These are phyloP conservation scores for Colletotrichum viniferum DNA, from an alignment of 2,329 filamentous ascomycete genomes.

Conservation along the genomic window DNA sequence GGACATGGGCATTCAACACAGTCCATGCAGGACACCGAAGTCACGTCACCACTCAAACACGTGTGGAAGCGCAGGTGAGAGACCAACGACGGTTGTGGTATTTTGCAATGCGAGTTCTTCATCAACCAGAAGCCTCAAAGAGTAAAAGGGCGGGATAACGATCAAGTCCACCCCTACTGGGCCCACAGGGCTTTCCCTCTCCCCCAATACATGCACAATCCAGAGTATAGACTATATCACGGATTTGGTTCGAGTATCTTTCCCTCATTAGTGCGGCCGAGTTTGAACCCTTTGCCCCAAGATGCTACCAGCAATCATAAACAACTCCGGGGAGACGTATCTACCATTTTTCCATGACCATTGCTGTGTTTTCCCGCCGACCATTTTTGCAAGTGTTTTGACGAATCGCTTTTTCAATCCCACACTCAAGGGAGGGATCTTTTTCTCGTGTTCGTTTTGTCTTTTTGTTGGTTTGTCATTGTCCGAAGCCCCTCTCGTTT, in stretches of 20 bases:
- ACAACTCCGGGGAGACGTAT: constrained; percentile 27
- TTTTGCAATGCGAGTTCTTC: constrained; percentile 3
- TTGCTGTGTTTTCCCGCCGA: constrained; percentile 25
- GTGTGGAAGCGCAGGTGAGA: not conserved
- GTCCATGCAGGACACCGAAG: not conserved
- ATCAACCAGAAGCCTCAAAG: not conserved
- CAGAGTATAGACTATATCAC: constrained; percentile 16
- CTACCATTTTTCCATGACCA: constrained; percentile 25
- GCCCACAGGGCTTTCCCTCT: constrained; percentile 98
- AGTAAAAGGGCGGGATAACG: constrained; percentile 69
- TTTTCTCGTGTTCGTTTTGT: constrained; percentile 9
- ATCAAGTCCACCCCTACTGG: constrained; percentile 85
- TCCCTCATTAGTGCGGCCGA: constrained; percentile 96
- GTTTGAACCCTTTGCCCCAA: constrained; percentile 44
- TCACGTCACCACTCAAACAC: not conserved
- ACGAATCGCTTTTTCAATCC: constrained; percentile 3
- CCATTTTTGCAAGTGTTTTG: constrained; percentile 8
- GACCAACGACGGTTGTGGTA: constrained; percentile 8
- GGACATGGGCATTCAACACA: not conserved
- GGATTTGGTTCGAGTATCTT: constrained; percentile 78
- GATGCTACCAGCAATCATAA: constrained; percentile 21
- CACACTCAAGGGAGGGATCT: not conserved
- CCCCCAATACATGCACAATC: constrained; percentile 33
- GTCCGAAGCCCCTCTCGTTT: not conserved
- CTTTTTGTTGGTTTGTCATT: constrained; percentile 8